Conservation (phyloP, 139 green algal genomes). For the Chlorella sp. region DNA sequence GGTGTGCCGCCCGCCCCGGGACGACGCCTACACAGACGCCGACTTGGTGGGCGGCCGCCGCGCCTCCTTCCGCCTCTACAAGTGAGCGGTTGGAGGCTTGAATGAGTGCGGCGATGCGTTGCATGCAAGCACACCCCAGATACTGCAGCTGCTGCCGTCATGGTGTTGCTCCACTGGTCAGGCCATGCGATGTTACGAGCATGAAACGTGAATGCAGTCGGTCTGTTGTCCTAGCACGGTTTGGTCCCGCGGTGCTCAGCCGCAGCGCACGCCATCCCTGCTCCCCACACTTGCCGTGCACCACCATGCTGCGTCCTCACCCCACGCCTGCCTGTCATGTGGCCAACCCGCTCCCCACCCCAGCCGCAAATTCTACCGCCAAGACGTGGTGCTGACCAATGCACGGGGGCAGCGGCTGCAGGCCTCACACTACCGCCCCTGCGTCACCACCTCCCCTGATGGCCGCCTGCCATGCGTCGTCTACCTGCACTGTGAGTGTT, state of each 20-base stretch:
- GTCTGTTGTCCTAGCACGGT: too few species aligned
- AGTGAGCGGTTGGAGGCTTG: neutral
- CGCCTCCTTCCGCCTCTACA: conserved; percentile 47
- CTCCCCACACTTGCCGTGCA: too few species aligned
- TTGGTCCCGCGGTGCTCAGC: too few species aligned
- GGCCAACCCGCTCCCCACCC: neutral
- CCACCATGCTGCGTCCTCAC: too few species aligned
- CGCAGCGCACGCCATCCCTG: too few species aligned
- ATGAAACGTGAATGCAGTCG: too few species aligned
- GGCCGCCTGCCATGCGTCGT: conserved; percentile 76
- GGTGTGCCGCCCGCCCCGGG: conserved; percentile 85
- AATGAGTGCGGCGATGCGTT: too few species aligned
- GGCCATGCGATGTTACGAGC: too few species aligned
- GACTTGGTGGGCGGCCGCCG: conserved; percentile 69
- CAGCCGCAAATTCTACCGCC: conserved; percentile 54
- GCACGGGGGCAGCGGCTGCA: conserved; percentile 70
- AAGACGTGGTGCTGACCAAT: conserved; percentile 74
- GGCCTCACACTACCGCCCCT: conserved; percentile 78
- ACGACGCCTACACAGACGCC: conserved; percentile 58
- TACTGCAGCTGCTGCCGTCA: too few species aligned
- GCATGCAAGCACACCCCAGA: too few species aligned
- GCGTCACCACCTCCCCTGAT: conserved; percentile 49
- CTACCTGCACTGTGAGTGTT: conserved; percentile 86
- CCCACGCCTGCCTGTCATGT: too few species aligned
- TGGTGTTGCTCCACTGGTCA: too few species aligned